Conservation (phyloP, 192 early-diverging fungal genomes). For the Coemansia sp. region DNA sequence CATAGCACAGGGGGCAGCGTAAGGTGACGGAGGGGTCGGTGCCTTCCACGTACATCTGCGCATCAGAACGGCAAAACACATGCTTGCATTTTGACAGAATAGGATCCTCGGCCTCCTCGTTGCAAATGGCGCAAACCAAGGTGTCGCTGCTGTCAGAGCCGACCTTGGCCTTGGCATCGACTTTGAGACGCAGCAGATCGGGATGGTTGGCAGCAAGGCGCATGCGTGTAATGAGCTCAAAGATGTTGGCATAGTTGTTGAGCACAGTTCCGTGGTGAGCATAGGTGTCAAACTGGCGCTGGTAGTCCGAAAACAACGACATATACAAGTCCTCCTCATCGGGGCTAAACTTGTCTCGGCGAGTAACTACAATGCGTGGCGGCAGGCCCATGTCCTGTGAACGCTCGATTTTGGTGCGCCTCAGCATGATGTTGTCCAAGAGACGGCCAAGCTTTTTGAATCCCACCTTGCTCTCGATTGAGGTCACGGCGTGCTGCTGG, state of each 20-base stretch:
- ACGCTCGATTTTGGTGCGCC: slow-evolving; percentile 85
- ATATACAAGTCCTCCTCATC: slow-evolving; percentile 90
- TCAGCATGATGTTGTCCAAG: slow-evolving; percentile 83
- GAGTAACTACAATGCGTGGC: slow-evolving; percentile 74
- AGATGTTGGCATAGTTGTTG: slow-evolving; percentile 93
- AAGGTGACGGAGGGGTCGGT: slow-evolving; percentile 29
- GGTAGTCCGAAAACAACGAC: slow-evolving; percentile 71
- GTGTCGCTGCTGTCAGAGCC: slow-evolving; percentile 56
- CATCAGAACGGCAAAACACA: slow-evolving; percentile 86
- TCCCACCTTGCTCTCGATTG: slow-evolving; percentile 49
- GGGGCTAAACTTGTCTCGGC: slow-evolving; percentile 80
- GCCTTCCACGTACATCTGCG: slow-evolving; percentile 51
- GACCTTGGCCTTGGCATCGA: slow-evolving; percentile 32
- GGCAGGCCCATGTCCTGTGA: slow-evolving; percentile 86
- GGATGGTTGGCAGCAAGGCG: slow-evolving; percentile 90
- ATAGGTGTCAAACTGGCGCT: slow-evolving; percentile 78
- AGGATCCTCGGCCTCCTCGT: slow-evolving; percentile 84
- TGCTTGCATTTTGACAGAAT: slow-evolving; percentile 82
- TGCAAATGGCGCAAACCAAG: slow-evolving; percentile 82
- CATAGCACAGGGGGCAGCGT: slow-evolving; percentile 82
- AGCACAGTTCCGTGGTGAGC: slow-evolving; percentile 75
- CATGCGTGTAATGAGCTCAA: slow-evolving; percentile 86
- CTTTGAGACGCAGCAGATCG: slow-evolving; percentile 64
- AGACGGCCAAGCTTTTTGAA: slow-evolving; percentile 74
- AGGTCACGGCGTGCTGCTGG: slow-evolving; percentile 55